A percentile compares a stretch with the other conserved stretches of the same genome.
phyloP scores from a whole-genome alignment of 768 basidiomycete genomes.

The Galerina sulciceps region DNA sequence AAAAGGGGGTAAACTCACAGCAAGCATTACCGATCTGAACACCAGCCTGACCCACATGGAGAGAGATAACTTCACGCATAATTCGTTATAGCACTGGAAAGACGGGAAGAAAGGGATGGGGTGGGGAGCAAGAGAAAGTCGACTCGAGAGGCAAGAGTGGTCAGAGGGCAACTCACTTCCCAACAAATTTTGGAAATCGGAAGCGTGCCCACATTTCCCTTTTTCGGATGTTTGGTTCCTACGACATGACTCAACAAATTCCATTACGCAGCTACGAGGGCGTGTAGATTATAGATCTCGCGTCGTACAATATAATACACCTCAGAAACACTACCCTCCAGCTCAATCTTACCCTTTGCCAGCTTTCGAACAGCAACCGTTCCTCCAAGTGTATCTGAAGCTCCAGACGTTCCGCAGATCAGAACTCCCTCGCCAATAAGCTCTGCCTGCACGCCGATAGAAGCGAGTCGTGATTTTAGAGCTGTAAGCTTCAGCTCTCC shows the following conservation, averaged over 20 bases:
- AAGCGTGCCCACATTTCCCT: conserved; percentile 27
- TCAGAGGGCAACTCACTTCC: conserved; percentile 36
- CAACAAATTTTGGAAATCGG: conserved; percentile 26
- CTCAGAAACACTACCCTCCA: conserved; percentile 88
- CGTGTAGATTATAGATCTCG: conserved; percentile 91
- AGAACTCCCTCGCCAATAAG: conserved; percentile 97
- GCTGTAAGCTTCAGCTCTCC: conserved; percentile 93
- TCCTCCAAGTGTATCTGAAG: conserved; percentile 55
- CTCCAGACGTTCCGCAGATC: conserved; percentile 71
- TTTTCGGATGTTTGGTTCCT: conserved; percentile 30
- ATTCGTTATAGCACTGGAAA: conserved; percentile 25
- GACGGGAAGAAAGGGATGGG: conserved; percentile 8
- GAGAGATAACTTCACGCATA: conserved; percentile 95
- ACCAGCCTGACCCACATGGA: conserved; percentile 98
- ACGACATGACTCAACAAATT: conserved; percentile 14
- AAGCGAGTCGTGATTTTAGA: conserved; percentile 79
- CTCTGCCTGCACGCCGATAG: conserved; percentile 85
- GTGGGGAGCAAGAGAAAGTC: conserved; percentile 20
- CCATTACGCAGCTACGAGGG: conserved; percentile 73
- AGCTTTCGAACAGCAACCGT: conserved; percentile 90
- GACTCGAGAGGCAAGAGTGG: conserved; percentile 24
- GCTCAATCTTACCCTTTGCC: conserved; percentile 80
- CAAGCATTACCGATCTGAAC: conserved; percentile 95
- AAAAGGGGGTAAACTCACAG: conserved; percentile 58
- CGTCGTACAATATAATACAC: conserved; percentile 88